Conservation (phyloP, 495 filamentous ascomycete genomes). For the Clavariopsis aquatica region DNA sequence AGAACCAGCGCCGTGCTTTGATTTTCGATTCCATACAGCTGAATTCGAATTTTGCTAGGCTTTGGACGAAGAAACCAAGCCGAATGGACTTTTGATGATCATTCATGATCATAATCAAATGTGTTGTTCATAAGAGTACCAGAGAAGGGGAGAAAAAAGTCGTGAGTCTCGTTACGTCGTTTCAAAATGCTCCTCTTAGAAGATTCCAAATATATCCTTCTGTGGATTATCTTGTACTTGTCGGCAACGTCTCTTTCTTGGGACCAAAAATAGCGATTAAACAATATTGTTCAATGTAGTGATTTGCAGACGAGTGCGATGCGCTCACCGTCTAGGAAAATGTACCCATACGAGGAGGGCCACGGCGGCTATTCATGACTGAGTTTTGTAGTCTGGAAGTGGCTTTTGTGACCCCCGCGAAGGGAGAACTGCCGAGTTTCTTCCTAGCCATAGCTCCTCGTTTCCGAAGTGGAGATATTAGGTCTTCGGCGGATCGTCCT, state of each 20-base stretch:
- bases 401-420: slow-evolving; percentile 27
- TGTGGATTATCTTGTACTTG: background rate
- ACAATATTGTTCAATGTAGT: background rate
- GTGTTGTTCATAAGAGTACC: slow-evolving; percentile 17
- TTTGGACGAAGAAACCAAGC: background rate
- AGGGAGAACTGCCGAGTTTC: background rate
- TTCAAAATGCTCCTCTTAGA: background rate
- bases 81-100: slow-evolving; percentile 9
- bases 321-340: slow-evolving; percentile 25
- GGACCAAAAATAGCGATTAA: background rate
- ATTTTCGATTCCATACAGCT: background rate
- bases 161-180: slow-evolving; percentile 36
- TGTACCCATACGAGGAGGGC: slow-evolving; percentile 28
- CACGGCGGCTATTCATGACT: slow-evolving; percentile 11
- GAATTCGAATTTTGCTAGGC: background rate
- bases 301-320: background rate
- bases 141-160: slow-evolving; percentile 13
- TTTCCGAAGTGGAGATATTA: slow-evolving; percentile 36
- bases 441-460: slow-evolving; percentile 28
- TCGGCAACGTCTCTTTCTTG: background rate
- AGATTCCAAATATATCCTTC: background rate
- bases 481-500: slow-evolving; percentile 32
- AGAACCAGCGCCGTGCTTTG: background rate
- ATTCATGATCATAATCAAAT: slow-evolving; percentile 8
- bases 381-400: slow-evolving; percentile 15